A percentile compares a stretch with the other conserved stretches of the same genome.
Conservation (phyloP, 306 rosid species). For the Macrotyloma uniflorum region DNA sequence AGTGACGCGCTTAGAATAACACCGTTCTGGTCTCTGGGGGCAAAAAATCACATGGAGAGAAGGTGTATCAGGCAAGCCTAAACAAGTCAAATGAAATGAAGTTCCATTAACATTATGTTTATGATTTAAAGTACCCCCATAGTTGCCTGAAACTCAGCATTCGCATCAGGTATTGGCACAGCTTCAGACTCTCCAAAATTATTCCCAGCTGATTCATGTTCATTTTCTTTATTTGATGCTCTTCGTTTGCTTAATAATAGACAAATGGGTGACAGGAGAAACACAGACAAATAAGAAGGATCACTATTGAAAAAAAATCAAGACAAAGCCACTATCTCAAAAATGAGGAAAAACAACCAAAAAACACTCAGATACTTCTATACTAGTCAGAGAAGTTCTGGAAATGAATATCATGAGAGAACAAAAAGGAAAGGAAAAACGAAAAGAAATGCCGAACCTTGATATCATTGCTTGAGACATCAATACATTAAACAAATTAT, state of each 20-base stretch:
- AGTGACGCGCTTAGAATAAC: constrained; percentile 47
- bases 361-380: background rate
- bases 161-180: constrained; percentile 56
- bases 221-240: constrained; percentile 51
- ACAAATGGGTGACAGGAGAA: constrained; percentile 29
- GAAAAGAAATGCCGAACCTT: background rate
- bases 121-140: constrained; percentile 48
- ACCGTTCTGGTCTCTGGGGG: constrained; percentile 44
- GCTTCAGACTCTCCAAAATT: constrained; percentile 50
- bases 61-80: constrained; percentile 18
- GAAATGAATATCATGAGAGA: constrained; percentile 14
- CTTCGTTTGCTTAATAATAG: constrained; percentile 52
- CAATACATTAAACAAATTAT: constrained; percentile 8
- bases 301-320: background rate
- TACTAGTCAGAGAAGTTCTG: background rate
- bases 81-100: constrained; percentile 8
- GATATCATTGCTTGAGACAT: constrained; percentile 14
- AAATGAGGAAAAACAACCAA: background rate
- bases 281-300: constrained; percentile 1
- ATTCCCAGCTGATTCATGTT: constrained; percentile 43
- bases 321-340: constrained; percentile 4
- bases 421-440: background rate
- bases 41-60: constrained; percentile 8
- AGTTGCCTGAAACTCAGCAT: constrained; percentile 58
- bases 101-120: constrained; percentile 14